Percentiles rank a stretch among this genome's conserved stretches.
phyloP scores from a whole-genome alignment of 768 basidiomycete species.

The Phlebiopsis gigantea region DNA sequence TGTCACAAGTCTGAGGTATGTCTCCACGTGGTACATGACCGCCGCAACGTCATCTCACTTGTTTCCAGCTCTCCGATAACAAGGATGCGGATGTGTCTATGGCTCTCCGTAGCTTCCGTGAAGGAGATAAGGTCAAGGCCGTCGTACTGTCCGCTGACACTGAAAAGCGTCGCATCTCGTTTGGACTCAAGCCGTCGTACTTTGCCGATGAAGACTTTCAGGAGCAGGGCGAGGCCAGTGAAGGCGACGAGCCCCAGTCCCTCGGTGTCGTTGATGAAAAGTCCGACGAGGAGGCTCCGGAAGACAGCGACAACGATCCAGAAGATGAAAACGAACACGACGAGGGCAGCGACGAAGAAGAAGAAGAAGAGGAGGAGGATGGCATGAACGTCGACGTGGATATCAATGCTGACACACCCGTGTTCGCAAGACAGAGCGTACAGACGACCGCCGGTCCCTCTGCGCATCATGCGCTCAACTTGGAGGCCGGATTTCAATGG shows the following conservation, averaged over 20 bases:
- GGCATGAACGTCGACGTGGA: constrained; percentile 45
- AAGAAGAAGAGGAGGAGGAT: constrained; percentile 26
- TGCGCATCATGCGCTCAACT: constrained; percentile 34
- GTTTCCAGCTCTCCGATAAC: constrained; percentile 77
- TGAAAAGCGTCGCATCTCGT: constrained; percentile 76
- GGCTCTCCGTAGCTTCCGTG: constrained; percentile 77
- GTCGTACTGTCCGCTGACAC: constrained; percentile 67
- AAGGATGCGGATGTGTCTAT: constrained; percentile 70
- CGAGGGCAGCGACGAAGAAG: constrained; percentile 12
- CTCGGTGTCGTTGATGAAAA: constrained; percentile 29
- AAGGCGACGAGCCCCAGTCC: constrained; percentile 24
- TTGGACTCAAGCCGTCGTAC: constrained; percentile 83
- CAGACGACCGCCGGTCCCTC: constrained; percentile 3
- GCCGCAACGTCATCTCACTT: not conserved
- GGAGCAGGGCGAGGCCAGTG: constrained; percentile 28
- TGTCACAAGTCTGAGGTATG: constrained; percentile 91
- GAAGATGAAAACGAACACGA: constrained; percentile 15
- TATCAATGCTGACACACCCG: constrained; percentile 5
- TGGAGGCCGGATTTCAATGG: constrained; percentile 72
- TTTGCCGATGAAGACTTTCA: constrained; percentile 66
- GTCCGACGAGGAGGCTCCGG: constrained; percentile 15
- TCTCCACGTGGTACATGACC: not conserved
- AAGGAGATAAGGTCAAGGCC: constrained; percentile 83
- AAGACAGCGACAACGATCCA: constrained; percentile 14
- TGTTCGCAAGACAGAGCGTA: not conserved